Evolutionary conservation across 148 eudicot species (phyloP).

Genomic region (Camellia japonica): DNA sequence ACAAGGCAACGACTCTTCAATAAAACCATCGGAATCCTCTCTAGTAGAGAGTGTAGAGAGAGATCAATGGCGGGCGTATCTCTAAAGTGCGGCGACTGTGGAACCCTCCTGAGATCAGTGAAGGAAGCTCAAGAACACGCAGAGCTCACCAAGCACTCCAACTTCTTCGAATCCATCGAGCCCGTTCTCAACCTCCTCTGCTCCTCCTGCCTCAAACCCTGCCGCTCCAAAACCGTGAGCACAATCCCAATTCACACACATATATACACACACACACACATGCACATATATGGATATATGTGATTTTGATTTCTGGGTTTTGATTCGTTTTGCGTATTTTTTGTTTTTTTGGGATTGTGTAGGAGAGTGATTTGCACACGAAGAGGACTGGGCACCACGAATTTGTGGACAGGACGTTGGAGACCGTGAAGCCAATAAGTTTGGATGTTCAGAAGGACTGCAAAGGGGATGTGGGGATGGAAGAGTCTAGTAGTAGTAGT

Average conservation of each 20-base stretch:
- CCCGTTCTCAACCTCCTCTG: constrained; percentile 88
- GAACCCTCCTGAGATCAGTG: constrained; percentile 68
- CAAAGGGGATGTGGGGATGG: constrained; percentile 10
- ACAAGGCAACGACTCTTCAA: no score
- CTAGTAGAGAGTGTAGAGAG: not conserved
- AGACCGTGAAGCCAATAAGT: constrained; percentile 62
- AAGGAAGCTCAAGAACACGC: constrained; percentile 97
- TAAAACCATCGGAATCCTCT: no score
- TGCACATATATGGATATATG: not conserved
- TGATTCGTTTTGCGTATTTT: constrained; percentile 37
- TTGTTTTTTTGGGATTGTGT: constrained; percentile 6
- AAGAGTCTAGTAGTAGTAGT: not conserved
- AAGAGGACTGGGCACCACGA: constrained; percentile 88
- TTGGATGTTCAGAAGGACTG: constrained; percentile 45
- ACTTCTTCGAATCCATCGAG: constrained; percentile 85
- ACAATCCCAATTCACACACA: no score
- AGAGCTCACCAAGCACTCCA: constrained; percentile 78
- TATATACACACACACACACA: no score
- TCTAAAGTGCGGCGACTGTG: constrained; percentile 87
- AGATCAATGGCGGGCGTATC: constrained; percentile 82
- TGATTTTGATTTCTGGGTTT: constrained; percentile 10
- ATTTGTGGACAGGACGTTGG: constrained; percentile 73
- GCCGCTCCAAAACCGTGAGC: constrained; percentile 94
- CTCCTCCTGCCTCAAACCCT: constrained; percentile 79
- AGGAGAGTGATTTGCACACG: constrained; percentile 95